Conservation (phyloP, 139 green algal species). For the Chlamydomonas applanata region DNA sequence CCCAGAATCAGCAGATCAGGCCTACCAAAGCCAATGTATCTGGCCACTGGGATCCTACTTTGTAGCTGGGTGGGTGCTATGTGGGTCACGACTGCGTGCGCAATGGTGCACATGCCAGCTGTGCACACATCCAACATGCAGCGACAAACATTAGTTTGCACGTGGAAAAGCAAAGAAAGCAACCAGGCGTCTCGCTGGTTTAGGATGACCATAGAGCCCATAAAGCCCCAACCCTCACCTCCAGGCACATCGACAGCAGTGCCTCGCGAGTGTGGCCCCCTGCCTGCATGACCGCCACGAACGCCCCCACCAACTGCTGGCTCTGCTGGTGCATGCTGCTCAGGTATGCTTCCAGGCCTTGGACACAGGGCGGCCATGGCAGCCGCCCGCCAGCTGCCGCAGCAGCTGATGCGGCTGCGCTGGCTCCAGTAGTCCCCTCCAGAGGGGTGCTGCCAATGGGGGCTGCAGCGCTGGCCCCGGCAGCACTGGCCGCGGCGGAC, state of each 20-base stretch:
- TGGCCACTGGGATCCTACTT: no score
- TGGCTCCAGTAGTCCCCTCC: not conserved
- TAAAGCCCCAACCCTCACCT: no score
- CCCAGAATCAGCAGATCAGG: no score
- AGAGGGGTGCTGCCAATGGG: not conserved
- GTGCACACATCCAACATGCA: no score
- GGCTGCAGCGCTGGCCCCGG: not conserved
- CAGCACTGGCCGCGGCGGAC: not conserved
- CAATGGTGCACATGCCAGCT: no score
- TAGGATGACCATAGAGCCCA: no score
- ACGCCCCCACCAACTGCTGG: not conserved
- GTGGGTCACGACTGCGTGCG: no score
- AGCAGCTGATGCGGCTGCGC: not conserved
- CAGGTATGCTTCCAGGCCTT: not conserved
- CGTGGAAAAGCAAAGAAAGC: no score
- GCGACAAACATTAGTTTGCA: no score
- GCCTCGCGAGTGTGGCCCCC: not conserved
- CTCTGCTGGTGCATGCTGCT: not conserved
- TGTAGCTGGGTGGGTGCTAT: no score
- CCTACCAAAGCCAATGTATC: no score
- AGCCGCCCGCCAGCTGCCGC: not conserved
- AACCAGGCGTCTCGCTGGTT: no score
- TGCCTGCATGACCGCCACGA: constrained; percentile 2
- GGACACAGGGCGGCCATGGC: not conserved
- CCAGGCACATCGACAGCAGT: not conserved